Evolutionary conservation across 2,329 filamentous ascomycete genomes (phyloP).

Genomic region (Neophaeococcomyces aloes): DNA sequence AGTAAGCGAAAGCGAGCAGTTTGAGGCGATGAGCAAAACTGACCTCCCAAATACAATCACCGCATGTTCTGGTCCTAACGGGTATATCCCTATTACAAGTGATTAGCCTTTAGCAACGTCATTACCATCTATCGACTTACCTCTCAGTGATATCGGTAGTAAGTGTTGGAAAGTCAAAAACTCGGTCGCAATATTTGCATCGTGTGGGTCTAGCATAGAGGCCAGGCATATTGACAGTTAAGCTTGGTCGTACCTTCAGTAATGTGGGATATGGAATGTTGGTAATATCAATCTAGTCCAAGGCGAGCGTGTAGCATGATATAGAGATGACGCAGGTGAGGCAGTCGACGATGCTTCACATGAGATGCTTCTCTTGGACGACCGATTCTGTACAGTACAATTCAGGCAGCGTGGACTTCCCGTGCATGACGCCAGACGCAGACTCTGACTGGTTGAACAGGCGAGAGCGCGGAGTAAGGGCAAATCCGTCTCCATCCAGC

Average conservation of each 20-base stretch:
- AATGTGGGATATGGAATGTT: not conserved
- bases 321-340: not conserved
- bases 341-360: not conserved
- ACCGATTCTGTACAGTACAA: not conserved
- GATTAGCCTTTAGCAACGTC: not conserved
- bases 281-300: not conserved
- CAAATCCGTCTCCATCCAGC: not conserved
- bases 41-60: conserved; percentile 3
- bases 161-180: conserved; percentile 5
- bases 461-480: not conserved
- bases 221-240: not conserved
- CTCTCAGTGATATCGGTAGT: conserved; percentile 3
- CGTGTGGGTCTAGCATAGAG: not conserved
- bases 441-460: not conserved
- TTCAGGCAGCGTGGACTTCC: conserved; percentile 4
- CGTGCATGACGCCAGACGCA: conserved; percentile 4
- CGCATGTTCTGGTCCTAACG: conserved; percentile 3
- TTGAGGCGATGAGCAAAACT: not conserved
- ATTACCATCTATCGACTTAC: not conserved
- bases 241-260: not conserved
- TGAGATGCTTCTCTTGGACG: too few relatives aligned
- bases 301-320: not conserved
- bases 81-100: not conserved
- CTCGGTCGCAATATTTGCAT: conserved; percentile 5
- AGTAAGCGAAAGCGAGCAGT: too few relatives aligned